Evolutionary conservation across 2,329 filamentous ascomycete species (phyloP).

Genomic region (Simplicillium aogashimaense): DNA sequence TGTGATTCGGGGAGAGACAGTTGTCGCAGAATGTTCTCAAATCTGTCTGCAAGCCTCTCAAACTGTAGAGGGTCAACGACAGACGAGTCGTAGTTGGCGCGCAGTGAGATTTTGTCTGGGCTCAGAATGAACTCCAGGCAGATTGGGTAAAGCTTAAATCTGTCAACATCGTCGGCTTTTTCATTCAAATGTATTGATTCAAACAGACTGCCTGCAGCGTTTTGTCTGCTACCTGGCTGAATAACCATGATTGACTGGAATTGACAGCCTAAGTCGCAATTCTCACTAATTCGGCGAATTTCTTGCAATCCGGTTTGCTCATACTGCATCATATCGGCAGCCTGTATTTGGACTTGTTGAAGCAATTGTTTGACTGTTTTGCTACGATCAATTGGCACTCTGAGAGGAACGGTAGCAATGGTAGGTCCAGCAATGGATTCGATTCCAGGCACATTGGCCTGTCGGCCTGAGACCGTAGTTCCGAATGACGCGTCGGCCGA

Average conservation of each 20-base stretch:
- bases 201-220: neutral
- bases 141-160: conserved; percentile 1
- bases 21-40: too few relatives aligned
- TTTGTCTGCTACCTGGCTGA: conserved; percentile 1
- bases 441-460: conserved; percentile 10
- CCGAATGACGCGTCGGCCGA: conserved; percentile 20
- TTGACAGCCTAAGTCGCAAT: conserved; percentile 1
- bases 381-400: conserved; percentile 5
- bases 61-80: conserved; percentile 4
- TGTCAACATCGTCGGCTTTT: conserved; percentile 1
- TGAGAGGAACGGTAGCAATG: conserved; percentile 5
- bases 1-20: too few relatives aligned
- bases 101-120: conserved; percentile 1
- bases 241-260: conserved; percentile 6
- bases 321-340: conserved; percentile 9
- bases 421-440: conserved; percentile 4
- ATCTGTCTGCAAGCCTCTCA: too few relatives aligned
- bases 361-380: conserved; percentile 1
- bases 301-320: conserved; percentile 6
- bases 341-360: conserved; percentile 6
- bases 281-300: conserved; percentile 1
- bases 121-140: conserved; percentile 4
- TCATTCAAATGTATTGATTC: conserved; percentile 1
- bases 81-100: conserved; percentile 1
- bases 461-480: conserved; percentile 14